Evolutionary conservation across 176 grass and related monocot species (phyloP).

Genomic region (Phoenix dactylifera): DNA sequence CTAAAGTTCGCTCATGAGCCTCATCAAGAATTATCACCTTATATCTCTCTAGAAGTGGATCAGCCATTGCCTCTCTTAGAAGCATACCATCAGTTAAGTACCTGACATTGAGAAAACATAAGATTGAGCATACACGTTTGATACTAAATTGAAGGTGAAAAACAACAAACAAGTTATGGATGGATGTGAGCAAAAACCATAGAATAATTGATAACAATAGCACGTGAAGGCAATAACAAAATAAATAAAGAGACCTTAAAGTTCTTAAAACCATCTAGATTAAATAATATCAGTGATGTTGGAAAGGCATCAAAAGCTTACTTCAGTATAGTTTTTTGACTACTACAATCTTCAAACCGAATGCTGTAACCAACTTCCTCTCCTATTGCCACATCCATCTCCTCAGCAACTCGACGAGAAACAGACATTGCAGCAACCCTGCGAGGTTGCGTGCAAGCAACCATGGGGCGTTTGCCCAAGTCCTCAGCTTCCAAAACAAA

Average conservation of each 20-base stretch:
- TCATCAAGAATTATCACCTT: slow-evolving; percentile 97
- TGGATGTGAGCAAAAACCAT: too few species aligned
- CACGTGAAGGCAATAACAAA: neutral
- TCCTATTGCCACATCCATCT: slow-evolving; percentile 95
- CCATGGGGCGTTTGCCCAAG: slow-evolving; percentile 52
- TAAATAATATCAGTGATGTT: slow-evolving; percentile 25
- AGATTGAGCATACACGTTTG: slow-evolving; percentile 69
- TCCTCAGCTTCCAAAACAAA: slow-evolving; percentile 81
- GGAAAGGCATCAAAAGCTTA: slow-evolving; percentile 37
- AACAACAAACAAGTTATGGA: neutral
- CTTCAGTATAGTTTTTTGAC: slow-evolving; percentile 94
- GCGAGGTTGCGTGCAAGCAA: slow-evolving; percentile 85
- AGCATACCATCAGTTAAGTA: slow-evolving; percentile 99
- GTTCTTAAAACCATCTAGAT: slow-evolving; percentile 40
- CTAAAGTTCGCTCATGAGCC: slow-evolving; percentile 86
- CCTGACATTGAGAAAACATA: slow-evolving; percentile 48
- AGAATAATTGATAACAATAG: too few species aligned
- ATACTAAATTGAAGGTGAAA: slow-evolving; percentile 25
- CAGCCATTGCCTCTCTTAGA: slow-evolving; percentile 97
- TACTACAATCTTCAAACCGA: slow-evolving; percentile 96
- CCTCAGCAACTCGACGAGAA: slow-evolving; percentile 88
- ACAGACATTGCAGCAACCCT: slow-evolving; percentile 96
- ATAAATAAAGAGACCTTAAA: slow-evolving; percentile 19
- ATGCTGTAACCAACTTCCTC: slow-evolving; percentile 99
- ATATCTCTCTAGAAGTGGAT: slow-evolving; percentile 92